Percentiles rank a stretch among this genome's conserved stretches.
Conservation (phyloP, 2,329 filamentous ascomycete genomes). For the Botryosphaeria agaves region DNA sequence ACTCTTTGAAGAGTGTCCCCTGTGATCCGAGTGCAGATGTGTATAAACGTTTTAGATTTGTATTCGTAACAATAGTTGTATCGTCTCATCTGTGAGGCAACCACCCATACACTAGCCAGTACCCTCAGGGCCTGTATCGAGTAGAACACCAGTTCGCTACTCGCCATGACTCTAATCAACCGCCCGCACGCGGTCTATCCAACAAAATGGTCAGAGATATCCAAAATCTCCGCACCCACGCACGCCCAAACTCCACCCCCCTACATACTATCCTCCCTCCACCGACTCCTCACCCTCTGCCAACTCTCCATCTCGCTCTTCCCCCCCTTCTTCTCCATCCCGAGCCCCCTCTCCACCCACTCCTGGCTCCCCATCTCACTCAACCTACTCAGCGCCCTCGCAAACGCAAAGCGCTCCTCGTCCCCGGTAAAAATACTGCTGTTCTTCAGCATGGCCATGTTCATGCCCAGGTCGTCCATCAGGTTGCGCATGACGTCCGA, state of each 20-base stretch:
- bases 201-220: too few species aligned
- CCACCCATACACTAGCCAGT: too few species aligned
- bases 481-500: constrained; percentile 59
- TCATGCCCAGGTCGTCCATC: constrained; percentile 77
- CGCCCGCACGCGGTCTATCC: too few species aligned
- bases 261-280: constrained; percentile 52
- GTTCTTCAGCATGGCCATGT: constrained; percentile 68
- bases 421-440: constrained; percentile 82
- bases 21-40: too few species aligned
- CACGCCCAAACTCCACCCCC: neutral
- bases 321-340: constrained; percentile 46
- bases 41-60: too few species aligned
- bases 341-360: constrained; percentile 69
- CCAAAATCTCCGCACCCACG: too few species aligned
- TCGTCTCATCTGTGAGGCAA: too few species aligned
- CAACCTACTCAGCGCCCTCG: constrained; percentile 65
- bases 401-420: constrained; percentile 94
- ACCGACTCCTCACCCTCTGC: constrained; percentile 46
- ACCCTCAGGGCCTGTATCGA: too few species aligned
- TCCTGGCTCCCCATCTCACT: constrained; percentile 87
- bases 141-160: too few species aligned
- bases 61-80: too few species aligned
- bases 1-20: too few species aligned
- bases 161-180: too few species aligned
- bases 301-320: constrained; percentile 48